Base-by-base conservation (phyloP, 768 basidiomycete genomes). In the Macrolepiota albuminosa region DNA sequence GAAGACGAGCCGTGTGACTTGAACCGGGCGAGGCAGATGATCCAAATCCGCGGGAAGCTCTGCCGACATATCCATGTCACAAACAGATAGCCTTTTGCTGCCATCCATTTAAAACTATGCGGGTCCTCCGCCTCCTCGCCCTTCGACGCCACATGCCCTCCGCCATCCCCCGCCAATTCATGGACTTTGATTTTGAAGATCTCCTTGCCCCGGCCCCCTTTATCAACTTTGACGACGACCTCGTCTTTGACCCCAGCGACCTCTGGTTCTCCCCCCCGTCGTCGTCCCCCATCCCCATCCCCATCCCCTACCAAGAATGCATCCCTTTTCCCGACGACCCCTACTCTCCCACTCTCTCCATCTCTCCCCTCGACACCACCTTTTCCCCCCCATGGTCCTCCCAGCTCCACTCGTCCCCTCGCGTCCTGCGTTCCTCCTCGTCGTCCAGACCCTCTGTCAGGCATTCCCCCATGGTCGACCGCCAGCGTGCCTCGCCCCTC, bases 211-310 rank as follows among this genome's bases (percentile, higher is more conserved):
- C 61, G 71, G 34, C 79, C 77, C 61, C 65, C 74, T 7, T 75
- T 59, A 56, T 62, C 42, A 71, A 75, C 50, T 66, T 75, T 57
- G 80, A 74, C 64, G 70, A 74, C 53, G 75, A 78, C 64, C 73
- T 47, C 6, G 13, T 5, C 26, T 73, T 64, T 61, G 47, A 47
- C 24, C 3, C 11, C 46, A 67, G 68, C 79, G 67, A 72, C 63
- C 68, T 77, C 68, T 90, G 88, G 88, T 77, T 89, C 55, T 79
- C 53, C 84, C 76, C 55, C 63, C 69, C 2, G 58, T 70, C 10
- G 70, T 81, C 85, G 3, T 83, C 85, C 0, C 87, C 89, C 29
- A 86, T 88, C 65, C 80, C 85, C 63, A 87, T 86, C 55, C 84
- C 84, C 75, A 80, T 5, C 72, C 79, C 81, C 0, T 88, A 79